Evolutionary conservation across 805 yeast species (phyloP), one percentile per base, ranked within the genome.

Genomic region (Lipomyces sp.): DNA sequence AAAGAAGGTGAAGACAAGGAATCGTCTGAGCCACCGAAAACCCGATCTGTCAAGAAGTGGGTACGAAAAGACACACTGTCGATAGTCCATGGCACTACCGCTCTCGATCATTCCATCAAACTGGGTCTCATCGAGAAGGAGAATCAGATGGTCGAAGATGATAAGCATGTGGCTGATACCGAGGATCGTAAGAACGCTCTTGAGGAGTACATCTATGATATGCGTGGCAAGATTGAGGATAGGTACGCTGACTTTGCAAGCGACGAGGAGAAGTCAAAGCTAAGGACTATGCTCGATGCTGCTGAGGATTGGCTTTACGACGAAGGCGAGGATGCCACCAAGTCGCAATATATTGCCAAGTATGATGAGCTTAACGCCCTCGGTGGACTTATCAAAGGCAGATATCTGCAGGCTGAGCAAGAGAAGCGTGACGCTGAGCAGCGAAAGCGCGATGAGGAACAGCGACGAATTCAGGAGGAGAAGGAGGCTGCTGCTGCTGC

Each of bases 241-340:
- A 88, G 87, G 75, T 94, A 94, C 79, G 85, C 90, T 73, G 87
- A 84, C 75, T 95, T 93, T 78, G 97, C 98, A 65, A 85, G 90
- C 73, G 96, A 89, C 67, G 92, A 87, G 76, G 99, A 95, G 86
- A 94, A 94, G 86, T 82, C 81, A 71, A 90, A 85, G 77, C 84
- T 95, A 76, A 79, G 85, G 59, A 90, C 82, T 68, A 84, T 89
- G 84, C 85, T 95, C 78, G 78, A 84, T 76, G 89, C 87, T 79
- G 87, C 98, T 72, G 99, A 95, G 85, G 97, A 94, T 77, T 95
- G 99, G 99, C 87, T 95, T 76, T 95, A 95, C 81, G 97, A 90
- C 70, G 99, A 92, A 65, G 98, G 98, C 77, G 92, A 90, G 78
- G 99, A 95, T 80, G 86, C 98, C 70, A 85, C 93, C 76, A 93